Conservation (phyloP, 2,329 filamentous ascomycete species). For the Canariomyces notabilis region DNA sequence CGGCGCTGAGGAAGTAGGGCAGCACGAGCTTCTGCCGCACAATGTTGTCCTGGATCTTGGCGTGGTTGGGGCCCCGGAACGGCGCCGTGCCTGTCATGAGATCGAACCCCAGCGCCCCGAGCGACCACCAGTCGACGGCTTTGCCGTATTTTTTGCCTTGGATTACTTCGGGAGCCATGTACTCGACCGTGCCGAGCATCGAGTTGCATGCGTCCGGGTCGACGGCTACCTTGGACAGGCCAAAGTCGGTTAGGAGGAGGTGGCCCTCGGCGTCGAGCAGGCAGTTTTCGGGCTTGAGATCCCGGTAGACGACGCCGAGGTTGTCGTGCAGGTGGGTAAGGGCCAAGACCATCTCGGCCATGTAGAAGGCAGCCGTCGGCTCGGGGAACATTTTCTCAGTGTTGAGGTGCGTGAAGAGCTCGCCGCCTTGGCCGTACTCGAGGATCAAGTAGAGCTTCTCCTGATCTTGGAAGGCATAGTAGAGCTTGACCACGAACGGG, state of each 20-base stretch:
- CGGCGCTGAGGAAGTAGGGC: conserved; percentile 84
- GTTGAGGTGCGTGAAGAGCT: conserved; percentile 91
- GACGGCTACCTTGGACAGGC: conserved; percentile 87
- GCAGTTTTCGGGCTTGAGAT: conserved; percentile 97
- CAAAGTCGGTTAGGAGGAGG: conserved; percentile 92
- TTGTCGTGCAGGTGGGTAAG: conserved; percentile 88
- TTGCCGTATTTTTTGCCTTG: conserved; percentile 85
- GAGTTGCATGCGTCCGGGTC: conserved; percentile 74
- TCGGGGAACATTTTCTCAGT: conserved; percentile 95
- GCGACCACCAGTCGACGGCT: conserved; percentile 97
- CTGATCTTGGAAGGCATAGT: conserved; percentile 96
- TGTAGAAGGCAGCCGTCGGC: conserved; percentile 87
- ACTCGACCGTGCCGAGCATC: conserved; percentile 90
- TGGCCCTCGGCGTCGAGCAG: conserved; percentile 88
- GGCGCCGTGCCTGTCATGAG: conserved; percentile 88
- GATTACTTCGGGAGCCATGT: conserved; percentile 97
- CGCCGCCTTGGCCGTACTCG: conserved; percentile 94
- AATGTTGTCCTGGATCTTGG: conserved; percentile 95
- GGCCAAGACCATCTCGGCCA: conserved; percentile 95
- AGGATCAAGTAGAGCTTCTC: conserved; percentile 97
- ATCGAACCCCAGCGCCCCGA: conserved; percentile 88
- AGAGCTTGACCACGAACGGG: conserved; percentile 96
- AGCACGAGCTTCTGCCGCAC: conserved; percentile 83
- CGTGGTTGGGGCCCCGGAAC: conserved; percentile 84
- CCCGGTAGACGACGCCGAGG: conserved; percentile 91